Evolutionary conservation across 1,284 basidiomycete genomes (phyloP).

Genomic region (Austropuccinia psidii): DNA sequence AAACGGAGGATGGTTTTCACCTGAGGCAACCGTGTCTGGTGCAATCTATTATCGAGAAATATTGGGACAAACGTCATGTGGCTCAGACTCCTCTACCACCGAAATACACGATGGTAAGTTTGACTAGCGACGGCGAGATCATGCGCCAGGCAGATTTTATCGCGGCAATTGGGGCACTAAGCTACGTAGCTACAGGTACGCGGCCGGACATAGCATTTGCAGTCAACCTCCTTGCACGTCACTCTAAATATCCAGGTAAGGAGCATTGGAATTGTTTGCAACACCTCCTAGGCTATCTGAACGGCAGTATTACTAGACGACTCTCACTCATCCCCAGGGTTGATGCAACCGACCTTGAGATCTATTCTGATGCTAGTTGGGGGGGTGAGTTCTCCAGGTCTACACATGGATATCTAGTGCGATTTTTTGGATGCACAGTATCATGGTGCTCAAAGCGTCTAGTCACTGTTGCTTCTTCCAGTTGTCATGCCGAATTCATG

Average conservation of each 20-base stretch:
- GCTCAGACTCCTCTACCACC: neutral
- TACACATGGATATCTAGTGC: neutral
- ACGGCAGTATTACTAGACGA: neutral
- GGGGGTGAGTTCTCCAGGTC: neutral
- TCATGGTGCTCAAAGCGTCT: neutral
- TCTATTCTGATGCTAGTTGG: neutral
- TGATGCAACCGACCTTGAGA: neutral
- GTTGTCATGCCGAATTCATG: constrained; percentile 6
- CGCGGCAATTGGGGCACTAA: neutral
- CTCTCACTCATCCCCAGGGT: neutral
- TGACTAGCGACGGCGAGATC: too few relatives aligned
- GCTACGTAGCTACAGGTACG: neutral
- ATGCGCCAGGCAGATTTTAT: too few relatives aligned
- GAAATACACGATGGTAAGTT: neutral
- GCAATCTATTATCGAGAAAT: too few relatives aligned
- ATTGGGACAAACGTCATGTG: neutral
- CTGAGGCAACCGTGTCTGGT: too few relatives aligned
- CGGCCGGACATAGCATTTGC: neutral
- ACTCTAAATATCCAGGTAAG: neutral
- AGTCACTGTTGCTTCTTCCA: neutral
- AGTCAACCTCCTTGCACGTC: neutral
- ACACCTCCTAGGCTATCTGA: neutral
- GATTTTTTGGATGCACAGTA: neutral
- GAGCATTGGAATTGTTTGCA: neutral
- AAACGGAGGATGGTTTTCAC: too few relatives aligned